A percentile compares a stretch with the other conserved stretches of the same genome.
Conservation (phyloP, 148 eudicot species). For the Fagopyrum esculentum region DNA sequence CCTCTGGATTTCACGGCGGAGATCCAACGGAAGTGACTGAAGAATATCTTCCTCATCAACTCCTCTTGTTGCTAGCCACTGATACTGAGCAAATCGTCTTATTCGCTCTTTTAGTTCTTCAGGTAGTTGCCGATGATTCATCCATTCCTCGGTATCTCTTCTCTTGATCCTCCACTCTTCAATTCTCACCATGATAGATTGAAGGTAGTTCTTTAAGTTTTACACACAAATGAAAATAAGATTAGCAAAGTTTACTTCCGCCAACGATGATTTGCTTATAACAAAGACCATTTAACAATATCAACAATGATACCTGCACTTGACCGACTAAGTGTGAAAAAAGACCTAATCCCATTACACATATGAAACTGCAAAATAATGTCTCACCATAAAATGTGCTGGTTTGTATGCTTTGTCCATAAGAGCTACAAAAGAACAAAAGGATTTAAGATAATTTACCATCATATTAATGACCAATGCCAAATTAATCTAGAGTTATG, state of each 20-base stretch:
- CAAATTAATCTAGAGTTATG: too few species aligned
- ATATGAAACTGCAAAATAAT: constrained; percentile 47
- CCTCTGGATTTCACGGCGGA: constrained; percentile 75
- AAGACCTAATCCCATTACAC: constrained; percentile 63
- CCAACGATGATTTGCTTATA: neutral
- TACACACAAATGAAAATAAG: neutral
- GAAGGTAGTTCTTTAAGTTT: constrained; percentile 17
- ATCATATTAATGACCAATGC: neutral
- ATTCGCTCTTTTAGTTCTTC: constrained; percentile 73
- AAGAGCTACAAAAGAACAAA: constrained; percentile 47
- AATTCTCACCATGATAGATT: constrained; percentile 21
- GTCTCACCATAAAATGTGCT: constrained; percentile 52
- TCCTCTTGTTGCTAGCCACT: constrained; percentile 94
- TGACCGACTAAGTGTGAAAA: constrained; percentile 77
- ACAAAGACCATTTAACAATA: neutral
- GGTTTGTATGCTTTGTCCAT: constrained; percentile 58
- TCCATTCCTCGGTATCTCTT: constrained; percentile 27
- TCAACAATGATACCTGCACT: constrained; percentile 58
- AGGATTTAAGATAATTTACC: neutral
- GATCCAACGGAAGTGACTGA: constrained; percentile 59
- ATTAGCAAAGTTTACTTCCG: neutral
- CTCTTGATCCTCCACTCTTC: constrained; percentile 23
- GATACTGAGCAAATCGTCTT: constrained; percentile 80
- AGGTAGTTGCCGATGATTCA: constrained; percentile 51
- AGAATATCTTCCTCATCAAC: constrained; percentile 84